Evolutionary conservation across 2,329 filamentous ascomycete genomes (phyloP).

Genomic region (Paradendryphiella salina): DNA sequence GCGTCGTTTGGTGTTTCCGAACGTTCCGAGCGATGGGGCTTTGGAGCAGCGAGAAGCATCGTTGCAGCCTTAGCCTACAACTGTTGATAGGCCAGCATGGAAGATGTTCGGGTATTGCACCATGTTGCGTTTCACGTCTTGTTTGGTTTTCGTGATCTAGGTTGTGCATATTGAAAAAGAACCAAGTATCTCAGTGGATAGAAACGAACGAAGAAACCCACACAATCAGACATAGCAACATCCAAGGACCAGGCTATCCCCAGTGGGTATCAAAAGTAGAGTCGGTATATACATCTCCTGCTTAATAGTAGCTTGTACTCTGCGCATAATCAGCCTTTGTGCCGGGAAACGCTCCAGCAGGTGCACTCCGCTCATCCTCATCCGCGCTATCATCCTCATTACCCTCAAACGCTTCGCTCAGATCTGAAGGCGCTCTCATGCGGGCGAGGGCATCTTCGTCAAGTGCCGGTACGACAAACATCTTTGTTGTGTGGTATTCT

Average conservation of each 20-base stretch:
- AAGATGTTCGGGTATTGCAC: no score
- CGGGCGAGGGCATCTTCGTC: conserved; percentile 64
- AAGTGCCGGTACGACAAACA: conserved; percentile 67
- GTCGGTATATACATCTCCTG: not conserved
- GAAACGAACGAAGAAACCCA: no score
- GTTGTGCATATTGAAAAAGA: no score
- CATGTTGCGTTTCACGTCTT: no score
- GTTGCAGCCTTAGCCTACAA: no score
- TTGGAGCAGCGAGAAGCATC: no score
- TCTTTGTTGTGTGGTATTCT: conserved; percentile 75
- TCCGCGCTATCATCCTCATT: conserved; percentile 45
- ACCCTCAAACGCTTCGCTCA: conserved; percentile 48
- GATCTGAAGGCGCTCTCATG: conserved; percentile 62
- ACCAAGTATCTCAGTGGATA: no score
- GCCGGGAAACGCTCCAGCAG: conserved; percentile 45
- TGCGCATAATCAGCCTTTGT: conserved; percentile 39
- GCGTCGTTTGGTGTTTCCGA: no score
- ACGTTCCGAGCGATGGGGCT: no score
- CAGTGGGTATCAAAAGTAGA: not conserved
- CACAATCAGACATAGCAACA: no score
- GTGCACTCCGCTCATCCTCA: conserved; percentile 38
- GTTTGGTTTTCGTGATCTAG: no score
- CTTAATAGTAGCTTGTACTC: conserved; percentile 40
- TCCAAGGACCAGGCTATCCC: not conserved
- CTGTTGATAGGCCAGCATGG: no score